Base-by-base conservation (phyloP, 2,329 filamentous ascomycete species). In the Xylariomycetidae sp. region DNA sequence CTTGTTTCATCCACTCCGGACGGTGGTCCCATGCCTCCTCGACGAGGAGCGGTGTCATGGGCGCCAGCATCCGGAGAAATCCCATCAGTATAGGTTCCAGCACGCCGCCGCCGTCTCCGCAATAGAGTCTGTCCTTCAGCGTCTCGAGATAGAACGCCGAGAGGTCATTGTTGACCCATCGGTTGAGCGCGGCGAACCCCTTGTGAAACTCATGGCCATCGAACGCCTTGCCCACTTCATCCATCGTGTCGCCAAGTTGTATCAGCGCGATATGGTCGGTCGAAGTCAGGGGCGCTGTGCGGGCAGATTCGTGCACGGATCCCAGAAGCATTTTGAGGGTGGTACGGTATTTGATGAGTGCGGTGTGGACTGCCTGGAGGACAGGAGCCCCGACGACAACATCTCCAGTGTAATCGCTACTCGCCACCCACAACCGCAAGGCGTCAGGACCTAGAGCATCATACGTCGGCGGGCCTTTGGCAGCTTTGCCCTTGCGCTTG, bases 101-200 rank as follows among this genome's bases (percentile, higher is more conserved):
- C 4, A 74, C 68, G 29, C 84, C 82, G 11, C 74, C 70, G 11
- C 76, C 75, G 40, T 81, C 76, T 18, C 85, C 86, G 28, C 89
- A 92, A 65, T 98, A 98, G 2, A 97, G 69, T 3, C 87, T 74
- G 52, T 98, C 92, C 61, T 98, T 98, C 49, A 89, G 71, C 1
- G 85, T 80, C 60, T 98, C 92, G 37, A 98, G 78, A 58, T 97
- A 98, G 59, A 96, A 94, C 0, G 90, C 83, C 1, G 88, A 96
- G 16, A 98, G 72, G 46, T 96, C 86, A 16, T 72, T 79, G 35
- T 80, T 79, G 38, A 94, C 72, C 81, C 89, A 96, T 42, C 77
- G 76, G 59, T 89, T 94, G 44, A 97, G 70, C 4, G 73, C 63
- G 38, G 70, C 77, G 5, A 88, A 68, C 10, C 75, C 89, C 59